Conservation (phyloP, 257 asterid genomes). For the Nicotiana undulata region DNA sequence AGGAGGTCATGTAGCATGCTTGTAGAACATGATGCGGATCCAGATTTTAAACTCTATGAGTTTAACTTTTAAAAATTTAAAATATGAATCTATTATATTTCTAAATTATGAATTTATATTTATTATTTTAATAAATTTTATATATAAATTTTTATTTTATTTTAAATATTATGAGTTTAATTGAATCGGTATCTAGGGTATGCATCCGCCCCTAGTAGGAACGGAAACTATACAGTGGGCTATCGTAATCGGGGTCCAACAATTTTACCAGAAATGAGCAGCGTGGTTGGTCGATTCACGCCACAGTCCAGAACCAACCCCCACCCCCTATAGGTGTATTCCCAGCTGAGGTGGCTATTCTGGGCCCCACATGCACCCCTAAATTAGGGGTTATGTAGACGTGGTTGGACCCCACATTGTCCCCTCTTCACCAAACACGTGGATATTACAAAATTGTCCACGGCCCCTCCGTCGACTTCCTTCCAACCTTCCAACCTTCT, state of each 20-base stretch:
- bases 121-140: no score
- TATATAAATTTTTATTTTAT: no score
- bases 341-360: constrained; percentile 32
- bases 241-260: constrained; percentile 74
- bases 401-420: constrained; percentile 26
- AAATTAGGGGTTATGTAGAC: constrained; percentile 9
- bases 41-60: no score
- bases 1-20: constrained; percentile 28
- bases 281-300: constrained; percentile 40
- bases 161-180: no score
- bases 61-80: no score
- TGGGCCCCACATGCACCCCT: constrained; percentile 46
- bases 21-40: not conserved
- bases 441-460: constrained; percentile 26
- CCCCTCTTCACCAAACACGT: constrained; percentile 18
- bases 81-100: no score
- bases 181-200: no score
- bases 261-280: constrained; percentile 56
- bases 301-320: constrained; percentile 22
- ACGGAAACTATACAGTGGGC: not conserved
- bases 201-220: no score
- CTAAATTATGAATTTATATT: no score
- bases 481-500: constrained; percentile 21
- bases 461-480: constrained; percentile 31
- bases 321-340: not conserved